Evolutionary conservation across 139 green algal genomes (phyloP), one percentile per base, ranked within the genome.

Genomic region (Choricystis sp.): DNA sequence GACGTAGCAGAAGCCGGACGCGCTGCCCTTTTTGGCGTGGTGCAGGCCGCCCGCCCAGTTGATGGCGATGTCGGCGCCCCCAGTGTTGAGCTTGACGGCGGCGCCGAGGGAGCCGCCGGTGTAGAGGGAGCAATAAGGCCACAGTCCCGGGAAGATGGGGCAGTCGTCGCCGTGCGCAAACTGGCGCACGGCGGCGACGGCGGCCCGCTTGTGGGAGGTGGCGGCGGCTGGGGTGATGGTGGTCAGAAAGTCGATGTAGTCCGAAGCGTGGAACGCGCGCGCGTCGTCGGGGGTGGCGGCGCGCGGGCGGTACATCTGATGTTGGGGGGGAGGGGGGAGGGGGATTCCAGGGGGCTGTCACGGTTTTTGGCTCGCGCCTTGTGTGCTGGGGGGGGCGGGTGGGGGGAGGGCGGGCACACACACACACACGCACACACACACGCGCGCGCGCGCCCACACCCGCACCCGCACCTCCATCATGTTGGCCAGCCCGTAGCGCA

Each of bases 11-110:
- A 98, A 98, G 9, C 92, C 92, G 1, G 64, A 86, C 72, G 31
- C 83, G 80, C 81, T 84, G 64, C 63, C 64, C 40, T 94, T 95
- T 69, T 97, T 96, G 21, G 86, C 92, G 71, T 99, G 92, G 66
- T 99, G 92, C 67, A 99, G 70, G 16, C 92, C 92, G 3, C 92
- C 92, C 14, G 88, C 73, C 92, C 92, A 99, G 77, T 99, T 99
- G 73, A 99, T 91, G 27, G 76, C 86, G 23, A 91, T 82, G 72
- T 99, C 92, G 5, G 78, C 71, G n/a, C 76, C 58, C 21, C 75
- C 69, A 57, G 90, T 77, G 71, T 98, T 99, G 19, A 99, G 77
- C 68, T 89, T 82, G 61, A 92, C 80, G 0, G 92, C 92, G 0
- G 81, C 88, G 26, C 87, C 86, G 26, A 98, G 79, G 3, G 83